Evolutionary conservation across 495 filamentous ascomycete species (phyloP).

Genomic region (Trichoderma gamsii): DNA sequence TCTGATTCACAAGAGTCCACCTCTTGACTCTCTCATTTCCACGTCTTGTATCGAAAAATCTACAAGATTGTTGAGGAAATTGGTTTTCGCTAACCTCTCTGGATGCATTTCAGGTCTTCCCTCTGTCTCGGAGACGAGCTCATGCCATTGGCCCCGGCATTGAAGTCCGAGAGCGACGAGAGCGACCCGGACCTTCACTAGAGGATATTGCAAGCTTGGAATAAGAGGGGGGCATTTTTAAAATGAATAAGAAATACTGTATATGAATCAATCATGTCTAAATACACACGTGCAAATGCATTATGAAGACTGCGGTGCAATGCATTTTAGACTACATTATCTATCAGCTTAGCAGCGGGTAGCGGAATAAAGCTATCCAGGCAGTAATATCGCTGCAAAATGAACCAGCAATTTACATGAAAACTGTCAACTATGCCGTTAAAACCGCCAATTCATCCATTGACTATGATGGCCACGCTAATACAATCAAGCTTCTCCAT

Average conservation of each 20-base stretch:
- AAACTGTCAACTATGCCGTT: background rate
- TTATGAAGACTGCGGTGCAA: background rate
- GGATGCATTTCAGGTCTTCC: slow-evolving; percentile 39
- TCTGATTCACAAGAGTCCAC: background rate
- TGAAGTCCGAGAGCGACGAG: slow-evolving; percentile 38
- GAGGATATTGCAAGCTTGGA: slow-evolving; percentile 48
- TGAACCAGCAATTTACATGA: background rate
- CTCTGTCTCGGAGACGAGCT: slow-evolving; percentile 34
- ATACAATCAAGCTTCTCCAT: background rate
- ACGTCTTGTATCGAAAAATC: background rate
- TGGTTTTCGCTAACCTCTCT: background rate
- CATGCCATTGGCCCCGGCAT: slow-evolving; percentile 50
- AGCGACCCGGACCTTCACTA: slow-evolving; percentile 29
- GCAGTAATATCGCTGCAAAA: background rate
- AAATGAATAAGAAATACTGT: slow-evolving; percentile 7
- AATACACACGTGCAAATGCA: slow-evolving; percentile 9
- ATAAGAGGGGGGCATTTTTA: slow-evolving; percentile 23
- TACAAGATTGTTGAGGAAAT: background rate
- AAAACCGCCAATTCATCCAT: background rate
- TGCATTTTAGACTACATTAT: background rate
- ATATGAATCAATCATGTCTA: slow-evolving; percentile 21
- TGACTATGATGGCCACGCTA: background rate
- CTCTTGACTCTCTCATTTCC: background rate
- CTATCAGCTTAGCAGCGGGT: background rate
- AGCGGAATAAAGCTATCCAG: background rate